Conservation (phyloP, 768 basidiomycete genomes). For the Crepidotus variabilis region DNA sequence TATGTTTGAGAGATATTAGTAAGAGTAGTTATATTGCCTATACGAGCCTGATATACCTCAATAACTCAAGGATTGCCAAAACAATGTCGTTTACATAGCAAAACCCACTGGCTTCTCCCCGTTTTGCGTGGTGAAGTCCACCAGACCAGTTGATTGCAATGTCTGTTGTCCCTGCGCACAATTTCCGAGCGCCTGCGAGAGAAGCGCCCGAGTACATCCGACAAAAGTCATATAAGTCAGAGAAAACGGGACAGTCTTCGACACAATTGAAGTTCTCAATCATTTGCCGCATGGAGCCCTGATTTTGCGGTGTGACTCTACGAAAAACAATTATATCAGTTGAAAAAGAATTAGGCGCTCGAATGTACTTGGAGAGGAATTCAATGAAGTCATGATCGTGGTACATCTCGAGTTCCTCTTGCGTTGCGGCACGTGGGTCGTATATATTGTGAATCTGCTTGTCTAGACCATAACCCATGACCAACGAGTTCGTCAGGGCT, state of each 20-base stretch:
- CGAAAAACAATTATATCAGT: background rate
- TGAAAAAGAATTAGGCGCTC: background rate
- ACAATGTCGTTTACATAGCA: slow-evolving; percentile 99
- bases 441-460: slow-evolving; percentile 92
- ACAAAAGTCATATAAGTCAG: slow-evolving; percentile 93
- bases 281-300: slow-evolving; percentile 68
- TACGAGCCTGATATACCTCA: slow-evolving; percentile 49
- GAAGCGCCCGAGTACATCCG: slow-evolving; percentile 92
- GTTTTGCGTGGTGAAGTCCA: slow-evolving; percentile 96
- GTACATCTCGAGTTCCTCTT: slow-evolving; percentile 85
- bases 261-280: slow-evolving; percentile 91
- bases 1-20: slow-evolving; percentile 24
- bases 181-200: slow-evolving; percentile 85
- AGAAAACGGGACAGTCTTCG: slow-evolving; percentile 96
- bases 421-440: slow-evolving; percentile 83
- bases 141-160: slow-evolving; percentile 99
- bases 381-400: slow-evolving; percentile 96
- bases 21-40: background rate
- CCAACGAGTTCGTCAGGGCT: slow-evolving; percentile 93
- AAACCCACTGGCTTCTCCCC: slow-evolving; percentile 96
- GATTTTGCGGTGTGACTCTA: slow-evolving; percentile 78
- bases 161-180: slow-evolving; percentile 83
- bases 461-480: slow-evolving; percentile 94
- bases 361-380: slow-evolving; percentile 75
- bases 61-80: slow-evolving; percentile 86